Conservation (phyloP, 2,329 filamentous ascomycete genomes). For the Neopestalotiopsis rosae region DNA sequence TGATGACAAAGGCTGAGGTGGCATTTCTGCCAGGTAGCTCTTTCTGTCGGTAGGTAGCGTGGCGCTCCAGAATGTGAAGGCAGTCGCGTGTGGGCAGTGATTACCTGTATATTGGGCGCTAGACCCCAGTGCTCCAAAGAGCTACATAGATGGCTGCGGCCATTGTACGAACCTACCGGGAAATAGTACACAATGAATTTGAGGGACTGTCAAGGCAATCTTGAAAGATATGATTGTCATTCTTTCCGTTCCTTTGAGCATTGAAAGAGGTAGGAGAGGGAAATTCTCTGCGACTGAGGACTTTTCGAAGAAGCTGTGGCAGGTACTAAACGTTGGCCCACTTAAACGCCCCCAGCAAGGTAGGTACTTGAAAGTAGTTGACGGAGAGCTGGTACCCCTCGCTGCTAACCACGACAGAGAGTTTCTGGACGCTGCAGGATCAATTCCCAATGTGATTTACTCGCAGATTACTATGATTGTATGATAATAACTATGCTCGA, state of each 20-base stretch:
- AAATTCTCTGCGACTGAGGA: background rate
- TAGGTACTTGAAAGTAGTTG: background rate
- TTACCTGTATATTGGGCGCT: background rate
- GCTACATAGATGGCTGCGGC: background rate
- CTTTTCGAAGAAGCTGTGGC: slow-evolving; percentile 1
- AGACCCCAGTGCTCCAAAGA: background rate
- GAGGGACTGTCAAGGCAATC: background rate
- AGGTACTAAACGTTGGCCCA: background rate
- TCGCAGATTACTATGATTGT: no score
- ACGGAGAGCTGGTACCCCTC: background rate
- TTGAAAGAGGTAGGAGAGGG: background rate
- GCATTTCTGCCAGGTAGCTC: background rate
- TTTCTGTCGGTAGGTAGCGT: background rate
- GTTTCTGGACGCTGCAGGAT: no score
- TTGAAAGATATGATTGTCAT: background rate
- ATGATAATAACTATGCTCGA: no score
- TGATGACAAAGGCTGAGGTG: background rate
- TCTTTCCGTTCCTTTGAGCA: background rate
- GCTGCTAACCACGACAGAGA: no score
- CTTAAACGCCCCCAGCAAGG: background rate
- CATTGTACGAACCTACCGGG: background rate
- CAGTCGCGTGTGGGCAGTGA: background rate
- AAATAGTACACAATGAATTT: background rate
- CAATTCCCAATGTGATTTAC: no score
- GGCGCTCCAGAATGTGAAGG: background rate